Percentiles rank a stretch among this genome's conserved stretches.
These are phyloP conservation scores for Lantana camara DNA, from an alignment of 257 asterid species.

Conservation along the genomic window DNA sequence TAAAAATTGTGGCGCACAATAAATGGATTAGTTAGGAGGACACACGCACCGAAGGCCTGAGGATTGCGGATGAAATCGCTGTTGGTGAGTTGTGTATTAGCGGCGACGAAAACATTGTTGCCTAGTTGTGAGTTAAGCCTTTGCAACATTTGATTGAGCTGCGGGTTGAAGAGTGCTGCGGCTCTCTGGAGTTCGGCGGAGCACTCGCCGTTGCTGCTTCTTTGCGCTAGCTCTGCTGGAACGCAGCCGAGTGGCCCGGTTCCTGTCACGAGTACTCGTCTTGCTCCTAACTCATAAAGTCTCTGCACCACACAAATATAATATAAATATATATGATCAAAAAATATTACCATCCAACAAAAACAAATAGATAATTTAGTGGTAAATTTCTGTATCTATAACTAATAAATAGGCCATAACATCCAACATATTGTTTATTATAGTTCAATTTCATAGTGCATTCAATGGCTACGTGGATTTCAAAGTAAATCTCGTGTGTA, in stretches of 20 bases:
- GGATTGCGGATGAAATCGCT: slow-evolving; percentile 57
- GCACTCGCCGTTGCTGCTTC: slow-evolving; percentile 66
- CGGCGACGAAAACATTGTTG: slow-evolving; percentile 49
- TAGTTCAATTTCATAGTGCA: too few species aligned
- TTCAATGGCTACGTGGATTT: too few species aligned
- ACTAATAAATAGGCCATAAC: too few species aligned
- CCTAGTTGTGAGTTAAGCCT: slow-evolving; percentile 44
- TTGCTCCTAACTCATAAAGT: slow-evolving; percentile 55
- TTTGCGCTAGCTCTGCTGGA: slow-evolving; percentile 70
- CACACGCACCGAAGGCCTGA: too few species aligned
- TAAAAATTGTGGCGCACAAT: too few species aligned
- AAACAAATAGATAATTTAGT: too few species aligned
- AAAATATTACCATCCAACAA: too few species aligned
- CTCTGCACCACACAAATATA: slow-evolving; percentile 30
- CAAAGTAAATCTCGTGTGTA: too few species aligned
- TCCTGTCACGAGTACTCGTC: slow-evolving; percentile 68
- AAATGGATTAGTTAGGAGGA: too few species aligned
- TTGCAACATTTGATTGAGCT: slow-evolving; percentile 49
- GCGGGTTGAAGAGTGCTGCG: slow-evolving; percentile 69
- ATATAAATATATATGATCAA: too few species aligned
- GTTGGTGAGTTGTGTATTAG: slow-evolving; percentile 53
- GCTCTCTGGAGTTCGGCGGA: slow-evolving; percentile 59
- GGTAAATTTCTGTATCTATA: too few species aligned
- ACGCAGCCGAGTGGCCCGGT: slow-evolving; percentile 86
- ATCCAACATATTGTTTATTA: too few species aligned